Evolutionary conservation across 2,329 filamentous ascomycete genomes (phyloP).

Genomic region (Penicillium griseofulvum): DNA sequence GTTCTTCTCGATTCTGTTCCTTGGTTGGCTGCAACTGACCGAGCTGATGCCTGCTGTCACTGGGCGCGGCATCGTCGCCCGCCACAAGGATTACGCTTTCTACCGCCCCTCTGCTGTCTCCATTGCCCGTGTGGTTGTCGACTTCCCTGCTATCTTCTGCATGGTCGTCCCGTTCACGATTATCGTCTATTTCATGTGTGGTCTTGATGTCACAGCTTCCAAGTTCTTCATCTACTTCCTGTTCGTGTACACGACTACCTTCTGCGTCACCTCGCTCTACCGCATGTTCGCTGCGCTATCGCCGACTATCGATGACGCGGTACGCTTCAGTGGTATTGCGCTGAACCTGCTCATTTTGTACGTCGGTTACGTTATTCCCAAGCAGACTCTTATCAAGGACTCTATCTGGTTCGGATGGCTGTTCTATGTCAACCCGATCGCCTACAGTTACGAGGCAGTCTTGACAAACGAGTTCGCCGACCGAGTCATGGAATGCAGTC

Average conservation of each 20-base stretch:
- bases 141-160: conserved; percentile 59
- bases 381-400: conserved; percentile 55
- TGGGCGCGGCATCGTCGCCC: conserved; percentile 66
- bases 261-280: conserved; percentile 63
- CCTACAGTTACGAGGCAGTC: conserved; percentile 66
- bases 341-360: conserved; percentile 63
- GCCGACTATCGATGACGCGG: conserved; percentile 63
- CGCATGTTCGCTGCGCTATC: conserved; percentile 65
- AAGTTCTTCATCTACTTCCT: conserved; percentile 68
- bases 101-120: conserved; percentile 66
- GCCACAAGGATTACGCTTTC: conserved; percentile 67
- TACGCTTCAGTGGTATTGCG: conserved; percentile 60
- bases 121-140: conserved; percentile 60
- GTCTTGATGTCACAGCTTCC: conserved; percentile 56
- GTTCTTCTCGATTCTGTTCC: conserved; percentile 67
- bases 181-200: conserved; percentile 65
- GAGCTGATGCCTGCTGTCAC: conserved; percentile 76
- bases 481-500: conserved; percentile 57
- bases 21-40: conserved; percentile 69
- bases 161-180: conserved; percentile 61
- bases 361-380: conserved; percentile 67
- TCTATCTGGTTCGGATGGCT: conserved; percentile 69
- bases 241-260: conserved; percentile 61
- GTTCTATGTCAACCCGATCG: conserved; percentile 53
- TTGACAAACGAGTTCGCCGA: conserved; percentile 64